Conservation (phyloP, 2,329 filamentous ascomycete genomes). For the Colletotrichum paranaense region DNA sequence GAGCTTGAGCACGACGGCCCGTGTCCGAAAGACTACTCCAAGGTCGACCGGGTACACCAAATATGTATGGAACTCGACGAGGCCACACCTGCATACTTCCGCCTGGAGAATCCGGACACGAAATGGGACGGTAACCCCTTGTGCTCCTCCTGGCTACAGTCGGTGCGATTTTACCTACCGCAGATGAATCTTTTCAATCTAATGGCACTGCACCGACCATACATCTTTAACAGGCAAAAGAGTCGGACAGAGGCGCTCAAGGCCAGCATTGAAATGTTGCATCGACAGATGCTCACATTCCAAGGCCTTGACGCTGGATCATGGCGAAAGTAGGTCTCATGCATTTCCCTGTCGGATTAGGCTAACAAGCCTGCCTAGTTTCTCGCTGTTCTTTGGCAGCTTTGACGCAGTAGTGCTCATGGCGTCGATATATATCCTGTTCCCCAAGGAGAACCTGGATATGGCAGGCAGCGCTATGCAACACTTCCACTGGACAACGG, state of each 20-base stretch:
- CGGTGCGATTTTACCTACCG: conserved; percentile 57
- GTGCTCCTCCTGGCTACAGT: conserved; percentile 62
- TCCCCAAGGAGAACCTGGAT: conserved; percentile 65
- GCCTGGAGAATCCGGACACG: conserved; percentile 66
- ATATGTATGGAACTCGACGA: conserved; percentile 60
- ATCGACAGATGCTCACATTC: conserved; percentile 63
- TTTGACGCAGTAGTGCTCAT: conserved; percentile 73
- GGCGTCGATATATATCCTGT: conserved; percentile 70
- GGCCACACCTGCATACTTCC: conserved; percentile 63
- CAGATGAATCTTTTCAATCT: conserved; percentile 63
- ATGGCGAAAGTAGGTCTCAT: conserved; percentile 52
- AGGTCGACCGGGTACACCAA: conserved; percentile 65
- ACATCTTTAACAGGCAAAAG: conserved; percentile 66
- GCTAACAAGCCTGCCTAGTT: conserved; percentile 44
- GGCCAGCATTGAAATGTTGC: conserved; percentile 66
- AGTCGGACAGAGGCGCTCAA: conserved; percentile 67
- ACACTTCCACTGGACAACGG: conserved; percentile 69
- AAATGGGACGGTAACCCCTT: conserved; percentile 65
- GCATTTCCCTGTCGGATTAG: not conserved
- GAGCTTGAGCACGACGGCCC: conserved; percentile 67
- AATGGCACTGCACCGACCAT: conserved; percentile 71
- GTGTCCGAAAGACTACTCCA: conserved; percentile 63
- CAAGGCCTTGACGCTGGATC: conserved; percentile 60
- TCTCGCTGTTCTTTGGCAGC: conserved; percentile 70
- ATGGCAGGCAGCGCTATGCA: conserved; percentile 59